Base-by-base conservation (phyloP, 2,329 filamentous ascomycete species). In the Phyllosticta ampelicida region DNA sequence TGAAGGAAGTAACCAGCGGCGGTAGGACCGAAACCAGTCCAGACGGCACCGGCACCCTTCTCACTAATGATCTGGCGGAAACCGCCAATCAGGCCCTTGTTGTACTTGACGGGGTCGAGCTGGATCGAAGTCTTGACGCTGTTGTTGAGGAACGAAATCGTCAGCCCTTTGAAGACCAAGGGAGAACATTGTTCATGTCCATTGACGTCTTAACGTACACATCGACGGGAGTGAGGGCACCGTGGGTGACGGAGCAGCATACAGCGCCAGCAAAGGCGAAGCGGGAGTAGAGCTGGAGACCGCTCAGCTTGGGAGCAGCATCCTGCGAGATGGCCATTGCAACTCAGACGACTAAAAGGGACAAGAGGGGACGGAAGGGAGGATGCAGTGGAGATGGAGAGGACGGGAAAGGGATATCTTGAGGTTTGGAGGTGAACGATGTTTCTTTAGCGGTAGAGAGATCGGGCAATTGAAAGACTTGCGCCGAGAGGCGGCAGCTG, bases 191-290 rank as follows among this genome's bases (percentile, higher is more conserved):
- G 62, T 68, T 65, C 62, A 18, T 23, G 29, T 48, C 26, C 36
- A 44, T 44, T 44, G 30, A 18, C 3, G 13, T 48, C 13, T 48
- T 59, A 62, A 89, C 92, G 77, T 94, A 97, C 92, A 99, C 94
- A 88, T 99, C 94, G 77, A 99, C 90, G 73, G 94, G 94, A 67
- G 94, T 99, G 70, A 97, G 86, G 72, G 83, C 87, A 77, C 92
- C 94, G 84, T 99, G 94, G 73, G 94, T 99, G 79, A 97, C 80
- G 69, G 91, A 94, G 79, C 94, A 99, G 86, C 94, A 96, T 81
- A 97, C 80, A 69, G 94, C 94, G 44, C 94, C 94, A 70, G 94
- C 91, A 70, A 99, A 87, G 78, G 94, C 92, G 80, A 96, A 96
- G 78, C 90, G 85, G 70, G 89, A 89, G 86, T 97, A 97, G 69